Conservation (phyloP, 352 stramenopile species). For the Globisporangium radiosum region DNA sequence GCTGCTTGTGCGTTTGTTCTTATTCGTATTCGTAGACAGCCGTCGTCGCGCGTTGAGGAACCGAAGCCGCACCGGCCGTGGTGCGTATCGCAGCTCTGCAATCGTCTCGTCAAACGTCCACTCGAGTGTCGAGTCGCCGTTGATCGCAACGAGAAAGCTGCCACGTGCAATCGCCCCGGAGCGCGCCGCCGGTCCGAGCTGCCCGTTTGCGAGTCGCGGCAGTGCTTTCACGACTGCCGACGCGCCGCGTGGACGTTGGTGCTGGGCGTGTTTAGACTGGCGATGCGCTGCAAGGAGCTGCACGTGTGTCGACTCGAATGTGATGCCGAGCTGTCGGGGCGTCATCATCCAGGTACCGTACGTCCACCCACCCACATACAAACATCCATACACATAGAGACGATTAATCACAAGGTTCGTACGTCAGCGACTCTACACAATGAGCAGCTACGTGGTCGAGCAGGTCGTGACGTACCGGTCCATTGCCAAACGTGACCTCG, state of each 20-base stretch:
- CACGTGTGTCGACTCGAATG: constrained; percentile 68
- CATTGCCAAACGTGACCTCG: constrained; percentile 60
- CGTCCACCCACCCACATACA: too few species aligned
- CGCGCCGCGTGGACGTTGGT: constrained; percentile 20
- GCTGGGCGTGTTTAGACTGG: constrained; percentile 33
- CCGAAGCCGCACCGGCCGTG: constrained; percentile 47
- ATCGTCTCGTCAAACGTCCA: constrained; percentile 63
- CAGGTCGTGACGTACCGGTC: constrained; percentile 33
- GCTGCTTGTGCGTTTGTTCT: too few species aligned
- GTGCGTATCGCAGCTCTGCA: constrained; percentile 34
- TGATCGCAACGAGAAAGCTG: constrained; percentile 68
- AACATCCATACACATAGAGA: too few species aligned
- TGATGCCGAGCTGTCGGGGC: constrained; percentile 54
- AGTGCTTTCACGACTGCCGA: constrained; percentile 70
- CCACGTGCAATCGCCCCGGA: constrained; percentile 41
- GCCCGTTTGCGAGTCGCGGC: constrained; percentile 44
- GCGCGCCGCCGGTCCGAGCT: constrained; percentile 52
- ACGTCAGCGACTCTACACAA: too few species aligned
- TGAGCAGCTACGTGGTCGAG: too few species aligned
- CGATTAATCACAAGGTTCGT: too few species aligned
- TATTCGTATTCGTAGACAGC: constrained; percentile 4
- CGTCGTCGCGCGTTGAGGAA: constrained; percentile 49
- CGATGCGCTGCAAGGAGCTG: constrained; percentile 44
- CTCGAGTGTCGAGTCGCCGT: constrained; percentile 55
- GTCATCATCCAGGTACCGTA: background rate